Conservation (phyloP, 2,329 filamentous ascomycete species). For the Pseudogymnoascus destructans region DNA sequence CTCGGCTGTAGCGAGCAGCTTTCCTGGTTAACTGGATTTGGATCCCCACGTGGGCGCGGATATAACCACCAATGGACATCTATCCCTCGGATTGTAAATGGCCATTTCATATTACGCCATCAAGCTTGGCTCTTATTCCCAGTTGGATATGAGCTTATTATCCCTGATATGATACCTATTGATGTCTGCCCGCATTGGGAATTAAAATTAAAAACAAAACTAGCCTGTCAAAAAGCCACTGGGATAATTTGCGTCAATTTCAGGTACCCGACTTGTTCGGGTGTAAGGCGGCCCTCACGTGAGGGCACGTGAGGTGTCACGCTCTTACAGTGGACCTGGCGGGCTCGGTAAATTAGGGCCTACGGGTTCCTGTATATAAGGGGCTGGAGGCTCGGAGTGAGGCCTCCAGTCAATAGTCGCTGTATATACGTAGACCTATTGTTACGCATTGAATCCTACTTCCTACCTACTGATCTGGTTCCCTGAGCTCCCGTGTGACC, state of each 20-base stretch:
- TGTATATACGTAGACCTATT: too few species aligned
- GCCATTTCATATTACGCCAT: neutral
- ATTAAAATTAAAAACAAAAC: neutral
- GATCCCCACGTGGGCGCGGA: neutral
- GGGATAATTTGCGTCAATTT: neutral
- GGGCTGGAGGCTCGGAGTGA: too few species aligned
- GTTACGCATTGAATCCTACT: too few species aligned
- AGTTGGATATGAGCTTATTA: neutral
- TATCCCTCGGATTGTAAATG: neutral
- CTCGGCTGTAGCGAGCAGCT: neutral
- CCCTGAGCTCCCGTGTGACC: too few species aligned
- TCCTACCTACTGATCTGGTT: too few species aligned
- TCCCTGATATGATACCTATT: neutral
- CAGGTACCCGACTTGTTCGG: neutral
- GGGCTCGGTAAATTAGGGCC: too few species aligned
- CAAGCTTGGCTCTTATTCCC: neutral
- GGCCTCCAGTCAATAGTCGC: too few species aligned
- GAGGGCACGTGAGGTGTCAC: too few species aligned
- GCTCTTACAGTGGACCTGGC: too few species aligned
- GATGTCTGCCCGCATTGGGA: neutral
- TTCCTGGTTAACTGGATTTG: neutral
- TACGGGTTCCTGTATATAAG: too few species aligned
- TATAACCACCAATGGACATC: neutral
- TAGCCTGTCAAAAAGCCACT: neutral
- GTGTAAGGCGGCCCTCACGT: too few species aligned